Conservation (phyloP, 805 yeast genomes). For the Teunomyces barrocoloradensis region DNA sequence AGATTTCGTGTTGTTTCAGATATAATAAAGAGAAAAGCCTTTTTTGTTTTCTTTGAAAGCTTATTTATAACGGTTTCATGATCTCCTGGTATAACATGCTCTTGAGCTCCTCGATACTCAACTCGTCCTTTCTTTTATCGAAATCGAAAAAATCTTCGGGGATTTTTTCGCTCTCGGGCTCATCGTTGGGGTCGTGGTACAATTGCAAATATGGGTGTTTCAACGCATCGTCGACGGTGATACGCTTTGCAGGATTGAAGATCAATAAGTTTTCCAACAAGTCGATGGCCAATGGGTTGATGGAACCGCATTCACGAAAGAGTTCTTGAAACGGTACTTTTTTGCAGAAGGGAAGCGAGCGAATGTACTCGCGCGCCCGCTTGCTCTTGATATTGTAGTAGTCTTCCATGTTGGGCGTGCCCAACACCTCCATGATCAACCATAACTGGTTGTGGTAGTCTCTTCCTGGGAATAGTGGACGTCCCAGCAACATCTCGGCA, state of each 20-base stretch:
- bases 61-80: constrained; percentile 47
- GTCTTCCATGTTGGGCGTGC: constrained; percentile 83
- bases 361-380: constrained; percentile 85
- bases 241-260: constrained; percentile 69
- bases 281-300: constrained; percentile 51
- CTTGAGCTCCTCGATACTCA: constrained; percentile 74
- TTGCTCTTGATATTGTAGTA: constrained; percentile 70
- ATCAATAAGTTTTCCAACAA: constrained; percentile 62
- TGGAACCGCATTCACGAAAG: constrained; percentile 19
- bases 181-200: constrained; percentile 95
- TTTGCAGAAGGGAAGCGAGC: constrained; percentile 69
- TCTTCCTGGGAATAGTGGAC: constrained; percentile 89
- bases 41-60: no score
- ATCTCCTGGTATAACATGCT: constrained; percentile 78
- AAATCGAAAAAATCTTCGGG: constrained; percentile 88
- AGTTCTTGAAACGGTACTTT: constrained; percentile 54
- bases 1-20: no score
- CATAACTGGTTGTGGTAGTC: constrained; percentile 91
- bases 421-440: constrained; percentile 79
- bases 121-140: constrained; percentile 77
- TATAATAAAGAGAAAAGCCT: no score
- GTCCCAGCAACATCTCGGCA: constrained; percentile 83
- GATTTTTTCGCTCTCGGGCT: constrained; percentile 80
- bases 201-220: constrained; percentile 81
- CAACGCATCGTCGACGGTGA: constrained; percentile 73